Base-by-base conservation (phyloP, 768 basidiomycete species). In the Leccinum subtestaceum region DNA sequence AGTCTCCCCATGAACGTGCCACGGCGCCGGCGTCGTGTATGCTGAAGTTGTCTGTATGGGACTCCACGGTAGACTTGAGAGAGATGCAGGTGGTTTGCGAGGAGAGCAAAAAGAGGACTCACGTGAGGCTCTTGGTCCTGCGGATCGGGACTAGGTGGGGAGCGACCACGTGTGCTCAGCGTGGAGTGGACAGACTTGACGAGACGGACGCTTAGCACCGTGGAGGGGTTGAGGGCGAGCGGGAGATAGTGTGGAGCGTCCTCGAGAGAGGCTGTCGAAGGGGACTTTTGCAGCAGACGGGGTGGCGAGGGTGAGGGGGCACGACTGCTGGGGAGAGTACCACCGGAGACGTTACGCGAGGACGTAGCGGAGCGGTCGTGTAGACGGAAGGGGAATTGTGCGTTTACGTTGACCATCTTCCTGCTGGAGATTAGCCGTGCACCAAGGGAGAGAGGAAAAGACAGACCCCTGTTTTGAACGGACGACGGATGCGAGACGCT, bases 321-420 rank as follows among this genome's bases (percentile, higher is more conserved):
- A 4, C 65, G 69, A 51, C 69, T 69, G 27, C 59, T 59, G n/a
- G 53, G 13, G 4, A 59, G 49, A 1, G 71, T 74, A n/a, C 63
- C 69, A 3, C 70, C 70, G 17, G 77, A 78, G 38, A 72, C 64
- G 59, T 74, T 73, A 48, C 74, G 74, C 27, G 70, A 68, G 54
- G 71, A 70, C 2, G 63, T 62, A n/a, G 64, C 60, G 3, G 73
- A 69, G 29, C 67, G 63, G 3, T 72, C 70, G 60, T 80, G 80
- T 8, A 87, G 75, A 65, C 84, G 83, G 73, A 88, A 88, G 0
- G 86, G 86, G 27, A 83, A 75, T 23, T 77, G 78, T 2, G 83
- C 81, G 56, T 80, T 80, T 13, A 88, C 80, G 57, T 87, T 87
- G 62, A 88, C 86, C 87, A 88, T 88, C 79, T 82, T 86, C 32